phyloP scores from a whole-genome alignment of 495 filamentous ascomycete genomes.

The Coniosporium apollinis region DNA sequence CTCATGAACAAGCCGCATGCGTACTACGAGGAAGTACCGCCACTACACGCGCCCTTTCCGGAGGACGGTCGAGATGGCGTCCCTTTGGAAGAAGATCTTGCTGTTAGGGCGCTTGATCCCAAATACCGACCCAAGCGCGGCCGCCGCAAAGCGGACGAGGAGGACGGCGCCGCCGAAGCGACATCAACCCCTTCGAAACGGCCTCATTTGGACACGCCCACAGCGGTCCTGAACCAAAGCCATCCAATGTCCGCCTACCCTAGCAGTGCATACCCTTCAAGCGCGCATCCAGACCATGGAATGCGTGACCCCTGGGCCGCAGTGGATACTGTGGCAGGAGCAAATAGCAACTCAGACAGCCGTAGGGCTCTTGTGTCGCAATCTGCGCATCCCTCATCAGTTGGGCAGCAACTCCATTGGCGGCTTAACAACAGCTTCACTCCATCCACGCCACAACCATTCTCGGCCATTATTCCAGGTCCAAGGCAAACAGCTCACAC shows the following conservation, averaged over 20 bases:
- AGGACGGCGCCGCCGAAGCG: slow-evolving; percentile 37
- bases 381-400: slow-evolving; percentile 15
- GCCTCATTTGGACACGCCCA: slow-evolving; percentile 51
- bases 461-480: slow-evolving; percentile 58
- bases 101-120: slow-evolving; percentile 72
- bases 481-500: slow-evolving; percentile 20
- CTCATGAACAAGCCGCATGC: slow-evolving; percentile 60
- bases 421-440: slow-evolving; percentile 30
- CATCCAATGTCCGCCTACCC: slow-evolving; percentile 43
- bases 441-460: slow-evolving; percentile 53
- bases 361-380: slow-evolving; percentile 12
- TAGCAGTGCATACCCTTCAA: slow-evolving; percentile 43
- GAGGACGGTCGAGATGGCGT: slow-evolving; percentile 71
- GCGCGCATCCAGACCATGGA: slow-evolving; percentile 41
- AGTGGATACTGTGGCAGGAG: slow-evolving; percentile 15
- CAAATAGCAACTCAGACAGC: slow-evolving; percentile 10
- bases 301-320: slow-evolving; percentile 20
- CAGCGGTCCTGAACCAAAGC: slow-evolving; percentile 37
- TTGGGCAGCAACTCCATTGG: slow-evolving; percentile 28
- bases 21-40: slow-evolving; percentile 75
- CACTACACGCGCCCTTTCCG: slow-evolving; percentile 39
- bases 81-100: slow-evolving; percentile 78
- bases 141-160: slow-evolving; percentile 65
- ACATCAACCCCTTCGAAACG: slow-evolving; percentile 35
- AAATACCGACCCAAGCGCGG: slow-evolving; percentile 84